Percentiles rank a stretch among this genome's conserved stretches.
phyloP scores from a whole-genome alignment of 768 basidiomycete genomes.

The Boletus rubroflammeus region DNA sequence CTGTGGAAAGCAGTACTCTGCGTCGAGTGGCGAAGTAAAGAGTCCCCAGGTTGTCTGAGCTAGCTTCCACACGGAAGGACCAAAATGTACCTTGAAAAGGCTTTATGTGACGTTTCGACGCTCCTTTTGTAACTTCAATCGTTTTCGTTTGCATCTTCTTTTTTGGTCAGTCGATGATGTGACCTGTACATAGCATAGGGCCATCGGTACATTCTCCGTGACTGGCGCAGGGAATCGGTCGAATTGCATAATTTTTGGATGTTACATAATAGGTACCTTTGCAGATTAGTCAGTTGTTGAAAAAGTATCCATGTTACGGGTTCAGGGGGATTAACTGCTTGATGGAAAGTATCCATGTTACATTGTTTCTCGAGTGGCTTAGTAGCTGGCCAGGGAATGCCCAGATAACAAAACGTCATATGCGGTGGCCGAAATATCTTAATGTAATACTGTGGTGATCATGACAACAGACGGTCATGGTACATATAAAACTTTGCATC shows the following conservation, averaged over 20 bases:
- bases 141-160: neutral
- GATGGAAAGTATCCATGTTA: neutral
- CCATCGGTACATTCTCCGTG: neutral
- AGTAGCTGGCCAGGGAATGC: neutral
- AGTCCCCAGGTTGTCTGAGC: constrained; percentile 19
- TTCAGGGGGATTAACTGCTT: neutral
- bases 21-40: constrained; percentile 16
- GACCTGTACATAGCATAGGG: constrained; percentile 22
- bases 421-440: too few species aligned
- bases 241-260: neutral
- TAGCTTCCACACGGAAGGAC: neutral
- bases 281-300: neutral
- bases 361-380: neutral
- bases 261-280: neutral
- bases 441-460: neutral
- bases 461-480: too few species aligned
- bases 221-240: constrained; percentile 17
- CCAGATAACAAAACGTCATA: too few species aligned
- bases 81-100: constrained; percentile 1
- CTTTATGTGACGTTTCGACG: neutral
- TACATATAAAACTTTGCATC: neutral
- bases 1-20: constrained; percentile 17
- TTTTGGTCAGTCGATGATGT: constrained; percentile 6
- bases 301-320: neutral
- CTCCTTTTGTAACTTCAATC: constrained; percentile 1